Conservation (phyloP, 371 early-diverging fungal species). For the Mucor plumbeus region DNA sequence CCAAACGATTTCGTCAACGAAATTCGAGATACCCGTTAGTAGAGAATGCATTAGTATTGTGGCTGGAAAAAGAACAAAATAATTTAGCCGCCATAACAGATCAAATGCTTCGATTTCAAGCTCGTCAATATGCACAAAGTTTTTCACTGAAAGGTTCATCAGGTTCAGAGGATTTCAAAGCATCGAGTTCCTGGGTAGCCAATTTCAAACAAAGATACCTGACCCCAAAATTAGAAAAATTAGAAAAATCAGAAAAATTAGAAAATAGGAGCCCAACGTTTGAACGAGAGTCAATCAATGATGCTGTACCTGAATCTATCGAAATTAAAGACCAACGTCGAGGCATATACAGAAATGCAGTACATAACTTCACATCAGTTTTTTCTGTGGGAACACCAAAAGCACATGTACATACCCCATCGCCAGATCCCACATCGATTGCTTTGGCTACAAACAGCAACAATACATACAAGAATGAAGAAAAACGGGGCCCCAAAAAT, state of each 20-base stretch:
- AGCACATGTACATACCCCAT: conserved; percentile 1
- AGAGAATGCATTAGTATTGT: conserved; percentile 22
- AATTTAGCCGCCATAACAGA: conserved; percentile 16
- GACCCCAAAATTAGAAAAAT: not conserved
- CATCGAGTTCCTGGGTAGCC: conserved; percentile 27
- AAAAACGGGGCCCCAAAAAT: not conserved
- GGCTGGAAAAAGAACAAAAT: conserved; percentile 25
- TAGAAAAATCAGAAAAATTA: conserved; percentile 2
- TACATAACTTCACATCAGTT: conserved; percentile 5
- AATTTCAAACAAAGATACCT: conserved; percentile 27
- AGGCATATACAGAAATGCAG: not conserved
- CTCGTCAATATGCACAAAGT: conserved; percentile 22
- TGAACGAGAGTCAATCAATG: not conserved
- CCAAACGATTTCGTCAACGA: conserved; percentile 27
- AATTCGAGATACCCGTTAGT: conserved; percentile 27
- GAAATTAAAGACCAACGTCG: not conserved
- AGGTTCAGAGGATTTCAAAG: conserved; percentile 26
- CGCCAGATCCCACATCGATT: not conserved
- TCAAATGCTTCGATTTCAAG: conserved; percentile 27
- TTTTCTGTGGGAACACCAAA: conserved; percentile 1
- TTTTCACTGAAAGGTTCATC: conserved; percentile 13
- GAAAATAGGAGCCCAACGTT: not conserved
- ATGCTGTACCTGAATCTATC: not conserved
- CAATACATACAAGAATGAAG: not conserved
- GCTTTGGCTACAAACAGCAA: not conserved